Base-by-base conservation (phyloP, 495 filamentous ascomycete species). In the Penicillium steckii region DNA sequence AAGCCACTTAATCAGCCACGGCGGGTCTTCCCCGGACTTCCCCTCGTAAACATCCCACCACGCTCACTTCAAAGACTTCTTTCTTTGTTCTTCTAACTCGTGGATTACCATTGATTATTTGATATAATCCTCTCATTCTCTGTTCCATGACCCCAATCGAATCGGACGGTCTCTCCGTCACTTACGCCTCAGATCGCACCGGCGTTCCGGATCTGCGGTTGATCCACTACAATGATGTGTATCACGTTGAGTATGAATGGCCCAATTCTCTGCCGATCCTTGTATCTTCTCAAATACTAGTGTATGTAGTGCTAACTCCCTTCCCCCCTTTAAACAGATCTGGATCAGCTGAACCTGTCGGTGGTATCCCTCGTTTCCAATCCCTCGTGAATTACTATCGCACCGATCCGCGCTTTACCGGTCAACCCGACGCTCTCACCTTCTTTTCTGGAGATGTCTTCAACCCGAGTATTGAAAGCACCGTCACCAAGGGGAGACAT, bases 361-460 rank as follows among this genome's bases (percentile, higher is more conserved):
- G 91, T 35, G 91, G 91, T 7, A 77, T 84, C 27, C 69, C 88
- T 7, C 82, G 91, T 18, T 96, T 96, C 68, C 84, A 92, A 55
- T 82, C 84, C n/a, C 74, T 94, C 8, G 72, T 81, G 32, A 84
- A 89, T 41, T 71, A 90, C 66, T 96, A 95, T 68, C 81, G 84
- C 18, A 69, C 74, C 2, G 70, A 80, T 43, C 64, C 77, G 10
- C 69, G 68, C 18, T 94, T 80, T 62, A 61, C 71, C 18, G 78
- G 68, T 7, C 85, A 88, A 55, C 77, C 89, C 4, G 68, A 80
- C 13, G 70, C 90, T 9, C 66, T 95, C 8, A 93, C 89, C 6
- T 77, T 96, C 55, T 96, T 96, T 70, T 94, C 89, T 8, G 91
- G 91, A 29, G 91, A 96, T 79, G 89, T 85, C 3, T 96, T 91